Percentiles rank a stretch among this genome's conserved stretches.
These are phyloP conservation scores for Fusarium pseudoanthophilum DNA, from an alignment of 2,329 filamentous ascomycete species.

Conservation along the genomic window DNA sequence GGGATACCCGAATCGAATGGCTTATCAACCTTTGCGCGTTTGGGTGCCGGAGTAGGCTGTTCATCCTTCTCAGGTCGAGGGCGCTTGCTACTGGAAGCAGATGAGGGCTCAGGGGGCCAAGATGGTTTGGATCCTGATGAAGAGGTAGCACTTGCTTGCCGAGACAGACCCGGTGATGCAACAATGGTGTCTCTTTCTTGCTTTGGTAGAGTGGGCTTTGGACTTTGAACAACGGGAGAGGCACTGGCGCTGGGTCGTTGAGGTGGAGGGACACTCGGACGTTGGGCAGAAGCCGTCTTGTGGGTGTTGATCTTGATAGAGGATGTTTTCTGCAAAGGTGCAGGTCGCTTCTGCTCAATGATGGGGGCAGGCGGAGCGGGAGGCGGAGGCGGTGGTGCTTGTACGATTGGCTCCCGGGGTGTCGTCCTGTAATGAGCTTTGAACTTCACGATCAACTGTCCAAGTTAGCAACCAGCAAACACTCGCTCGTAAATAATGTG, in stretches of 20 bases:
- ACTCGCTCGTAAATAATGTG: neutral
- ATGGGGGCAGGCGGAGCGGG: constrained; percentile 22
- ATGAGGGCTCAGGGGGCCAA: constrained; percentile 30
- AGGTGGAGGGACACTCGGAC: constrained; percentile 8
- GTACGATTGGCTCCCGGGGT: constrained; percentile 45
- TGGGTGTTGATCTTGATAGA: constrained; percentile 55
- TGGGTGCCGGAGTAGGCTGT: constrained; percentile 49
- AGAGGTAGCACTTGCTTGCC: constrained; percentile 39
- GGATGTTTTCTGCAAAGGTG: constrained; percentile 45
- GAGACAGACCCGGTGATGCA: constrained; percentile 39
- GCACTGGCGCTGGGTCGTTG: constrained; percentile 1
- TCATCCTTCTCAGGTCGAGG: constrained; percentile 53
- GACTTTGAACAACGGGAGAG: constrained; percentile 11
- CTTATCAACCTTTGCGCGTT: constrained; percentile 54
- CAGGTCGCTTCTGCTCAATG: constrained; percentile 45
- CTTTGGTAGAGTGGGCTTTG: constrained; percentile 22
- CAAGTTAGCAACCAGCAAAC: constrained; percentile 31
- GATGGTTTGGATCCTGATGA: constrained; percentile 36
- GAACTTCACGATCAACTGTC: constrained; percentile 53
- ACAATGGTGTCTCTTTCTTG: constrained; percentile 44
- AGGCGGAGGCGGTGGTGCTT: constrained; percentile 32
- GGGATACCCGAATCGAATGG: constrained; percentile 32
- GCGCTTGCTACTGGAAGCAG: constrained; percentile 47
- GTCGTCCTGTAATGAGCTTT: constrained; percentile 53
- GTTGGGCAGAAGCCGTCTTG: constrained; percentile 43